Evolutionary conservation across 768 basidiomycete genomes (phyloP).

Genomic region (Hortiboletus flavorubellus): DNA sequence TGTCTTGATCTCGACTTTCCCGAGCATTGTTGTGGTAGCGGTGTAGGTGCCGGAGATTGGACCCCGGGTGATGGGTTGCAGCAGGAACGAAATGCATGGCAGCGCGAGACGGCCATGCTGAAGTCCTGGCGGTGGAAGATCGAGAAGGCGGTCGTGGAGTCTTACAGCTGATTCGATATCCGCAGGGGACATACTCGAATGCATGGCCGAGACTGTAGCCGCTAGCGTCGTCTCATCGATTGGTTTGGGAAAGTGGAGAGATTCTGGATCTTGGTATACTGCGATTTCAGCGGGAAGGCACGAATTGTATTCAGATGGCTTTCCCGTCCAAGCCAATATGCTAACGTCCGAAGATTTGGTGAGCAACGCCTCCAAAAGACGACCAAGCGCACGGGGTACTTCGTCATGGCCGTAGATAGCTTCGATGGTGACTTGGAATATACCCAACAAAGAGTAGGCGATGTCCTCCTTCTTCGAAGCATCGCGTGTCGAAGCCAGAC

Average conservation of each 20-base stretch:
- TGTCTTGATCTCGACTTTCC: slow-evolving; percentile 3
- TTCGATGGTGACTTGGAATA: slow-evolving; percentile 16
- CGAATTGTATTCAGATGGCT: slow-evolving; percentile 16
- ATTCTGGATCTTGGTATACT: slow-evolving; percentile 6
- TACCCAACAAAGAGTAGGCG: slow-evolving; percentile 25
- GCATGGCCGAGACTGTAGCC: background rate
- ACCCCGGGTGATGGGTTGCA: background rate
- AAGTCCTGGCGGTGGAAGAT: slow-evolving; percentile 4
- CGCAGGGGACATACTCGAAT: background rate
- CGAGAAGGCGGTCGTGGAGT: slow-evolving; percentile 6
- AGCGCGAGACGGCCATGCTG: slow-evolving; percentile 12
- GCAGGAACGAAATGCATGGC: slow-evolving; percentile 6
- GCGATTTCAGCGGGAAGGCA: slow-evolving; percentile 20
- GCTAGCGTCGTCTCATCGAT: background rate
- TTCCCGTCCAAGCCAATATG: slow-evolving; percentile 19
- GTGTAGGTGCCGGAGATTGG: background rate
- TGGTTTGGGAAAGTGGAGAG: background rate
- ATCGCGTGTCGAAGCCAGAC: slow-evolving; percentile 18
- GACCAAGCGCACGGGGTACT: slow-evolving; percentile 16
- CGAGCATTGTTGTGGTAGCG: background rate
- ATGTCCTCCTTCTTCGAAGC: slow-evolving; percentile 22
- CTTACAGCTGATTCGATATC: background rate
- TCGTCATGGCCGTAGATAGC: slow-evolving; percentile 24
- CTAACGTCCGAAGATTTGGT: slow-evolving; percentile 13
- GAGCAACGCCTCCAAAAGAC: slow-evolving; percentile 14